phyloP scores from a whole-genome alignment of 1,139 yeast species.

The Nematodospora anomalae region DNA sequence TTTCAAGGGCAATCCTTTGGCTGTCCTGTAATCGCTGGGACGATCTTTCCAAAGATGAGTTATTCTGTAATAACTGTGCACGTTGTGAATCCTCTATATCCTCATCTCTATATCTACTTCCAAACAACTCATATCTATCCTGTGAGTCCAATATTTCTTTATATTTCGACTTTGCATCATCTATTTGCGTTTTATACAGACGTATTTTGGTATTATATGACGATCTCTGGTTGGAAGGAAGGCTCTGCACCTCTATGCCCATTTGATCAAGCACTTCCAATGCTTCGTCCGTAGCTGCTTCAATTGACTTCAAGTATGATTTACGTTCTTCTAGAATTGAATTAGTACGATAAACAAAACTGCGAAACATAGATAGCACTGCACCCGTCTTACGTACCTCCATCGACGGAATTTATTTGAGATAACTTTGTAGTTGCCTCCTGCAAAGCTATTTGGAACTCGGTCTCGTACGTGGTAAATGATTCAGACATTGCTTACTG shows the following conservation, averaged over 20 bases:
- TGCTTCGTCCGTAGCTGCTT: constrained; percentile 73
- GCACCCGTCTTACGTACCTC: constrained; percentile 41
- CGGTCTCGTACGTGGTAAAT: constrained; percentile 70
- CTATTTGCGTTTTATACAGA: constrained; percentile 62
- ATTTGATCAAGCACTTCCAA: constrained; percentile 79
- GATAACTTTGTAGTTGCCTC: constrained; percentile 69
- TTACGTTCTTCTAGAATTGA: constrained; percentile 41
- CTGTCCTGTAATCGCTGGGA: constrained; percentile 84
- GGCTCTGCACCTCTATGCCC: constrained; percentile 75
- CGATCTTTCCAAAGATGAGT: constrained; percentile 79
- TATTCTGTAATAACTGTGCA: constrained; percentile 74
- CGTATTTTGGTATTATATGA: constrained; percentile 70
- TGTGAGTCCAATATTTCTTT: constrained; percentile 57
- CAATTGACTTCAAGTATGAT: constrained; percentile 56
- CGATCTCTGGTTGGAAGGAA: constrained; percentile 71
- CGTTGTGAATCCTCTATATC: constrained; percentile 66
- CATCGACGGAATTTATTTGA: constrained; percentile 52
- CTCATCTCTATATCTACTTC: constrained; percentile 44
- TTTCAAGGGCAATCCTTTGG: constrained; percentile 87
- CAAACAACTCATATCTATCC: constrained; percentile 69
- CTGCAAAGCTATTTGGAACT: constrained; percentile 67
- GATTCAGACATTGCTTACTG: constrained; percentile 50
- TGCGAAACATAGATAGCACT: not conserved
- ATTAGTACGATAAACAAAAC: constrained; percentile 23
- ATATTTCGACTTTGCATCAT: constrained; percentile 53